A percentile compares a stretch with the other conserved stretches of the same genome.
Conservation (phyloP, 306 rosid species). For the Benincasa hispida region DNA sequence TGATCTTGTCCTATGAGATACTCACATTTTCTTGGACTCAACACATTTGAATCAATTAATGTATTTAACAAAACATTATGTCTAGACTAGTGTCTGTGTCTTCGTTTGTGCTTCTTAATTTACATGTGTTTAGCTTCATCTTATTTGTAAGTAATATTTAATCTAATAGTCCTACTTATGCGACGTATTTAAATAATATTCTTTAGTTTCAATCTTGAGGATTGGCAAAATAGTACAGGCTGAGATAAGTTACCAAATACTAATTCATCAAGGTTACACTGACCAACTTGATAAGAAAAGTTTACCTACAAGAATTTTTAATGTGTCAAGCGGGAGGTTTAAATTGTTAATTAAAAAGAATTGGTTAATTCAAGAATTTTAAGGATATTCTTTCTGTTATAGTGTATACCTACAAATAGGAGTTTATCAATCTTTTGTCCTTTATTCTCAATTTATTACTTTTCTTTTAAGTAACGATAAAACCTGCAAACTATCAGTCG, state of each 20-base stretch:
- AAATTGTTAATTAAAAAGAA: not conserved
- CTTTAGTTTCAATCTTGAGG: not conserved
- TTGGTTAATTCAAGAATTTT: not conserved
- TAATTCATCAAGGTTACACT: not conserved
- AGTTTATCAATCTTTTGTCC: not conserved
- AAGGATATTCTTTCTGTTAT: not conserved
- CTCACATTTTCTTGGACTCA: not conserved
- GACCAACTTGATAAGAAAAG: not conserved
- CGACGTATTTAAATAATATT: not conserved
- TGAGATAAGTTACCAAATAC: not conserved
- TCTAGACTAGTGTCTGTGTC: not conserved
- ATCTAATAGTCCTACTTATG: not conserved
- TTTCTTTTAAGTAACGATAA: too few species aligned
- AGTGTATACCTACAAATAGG: not conserved
- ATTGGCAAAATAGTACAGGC: not conserved
- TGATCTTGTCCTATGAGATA: not conserved
- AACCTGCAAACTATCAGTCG: too few species aligned
- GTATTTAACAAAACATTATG: not conserved
- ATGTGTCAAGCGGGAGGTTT: not conserved
- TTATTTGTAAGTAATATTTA: not conserved
- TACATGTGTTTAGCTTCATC: not conserved
- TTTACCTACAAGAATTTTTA: not conserved
- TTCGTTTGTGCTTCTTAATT: not conserved
- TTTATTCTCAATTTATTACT: not conserved
- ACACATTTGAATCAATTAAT: not conserved